Evolutionary conservation across 2,329 filamentous ascomycete genomes (phyloP), one percentile per base, ranked within the genome.

Genomic region (Colletotrichum agaves): DNA sequence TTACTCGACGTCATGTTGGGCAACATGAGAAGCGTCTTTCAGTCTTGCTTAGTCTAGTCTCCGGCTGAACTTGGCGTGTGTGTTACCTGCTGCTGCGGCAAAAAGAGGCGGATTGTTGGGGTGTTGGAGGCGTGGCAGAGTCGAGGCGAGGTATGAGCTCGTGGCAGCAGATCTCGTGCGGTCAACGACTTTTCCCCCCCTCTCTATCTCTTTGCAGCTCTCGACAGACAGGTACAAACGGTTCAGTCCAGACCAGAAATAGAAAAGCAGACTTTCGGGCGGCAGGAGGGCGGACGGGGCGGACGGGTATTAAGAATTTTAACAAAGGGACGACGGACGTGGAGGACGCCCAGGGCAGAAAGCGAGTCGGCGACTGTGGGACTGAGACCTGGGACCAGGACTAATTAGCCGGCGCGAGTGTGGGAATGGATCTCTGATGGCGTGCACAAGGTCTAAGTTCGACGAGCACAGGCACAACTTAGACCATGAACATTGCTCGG

Each of bases 1-100:
- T 82, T 83, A 80, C 79, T 79, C 73, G 81, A 81, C 75, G 80
- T 78, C 81, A 83, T 83, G 72, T 73, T 79, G 78, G 77, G 77
- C 74, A 75, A 75, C 59, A 69, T 49, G 15, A 56, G 49, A n/a
- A 55, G 50, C 61, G 66, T 66, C 62, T 69, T 67, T 59, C 53
- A 52, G 64, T 64, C 64, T 59, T 44, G 60, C 53, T 49, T 37
- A 53, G 53, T 67, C 60, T 67, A 52, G 46, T 52, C 33, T 61
- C 55, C 31, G 60, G 15, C 60, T 67, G 63, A 43, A 62, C 52
- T 52, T 67, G 63, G 60, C 49, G 53, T 47, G 60, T 39, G 53
- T 67, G 53, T 53, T 21, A 53, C 61, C 37, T 58, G 59, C 21
- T 61, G 61, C 21, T 53, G 61, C 53, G 60, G 50, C 59, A 43